Base-by-base conservation (phyloP, 2,329 filamentous ascomycete species). In the Hypoxylon sp. region DNA sequence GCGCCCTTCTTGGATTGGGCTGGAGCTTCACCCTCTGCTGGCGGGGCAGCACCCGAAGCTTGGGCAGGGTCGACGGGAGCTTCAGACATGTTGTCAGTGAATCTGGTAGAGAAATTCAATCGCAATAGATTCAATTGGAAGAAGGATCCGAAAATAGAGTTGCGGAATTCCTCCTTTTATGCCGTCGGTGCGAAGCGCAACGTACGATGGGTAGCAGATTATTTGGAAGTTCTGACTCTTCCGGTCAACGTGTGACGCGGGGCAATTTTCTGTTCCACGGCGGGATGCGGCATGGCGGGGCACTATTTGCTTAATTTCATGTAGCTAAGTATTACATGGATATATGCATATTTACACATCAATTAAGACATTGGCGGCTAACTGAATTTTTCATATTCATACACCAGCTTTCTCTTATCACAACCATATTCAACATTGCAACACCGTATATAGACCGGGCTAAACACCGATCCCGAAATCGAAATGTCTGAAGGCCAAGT, bases 1-100 rank as follows among this genome's bases (percentile, higher is more conserved):
- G 91, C 82, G 14, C 90, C 93, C 81, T 90, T 94, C 83, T 97
- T 94, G 67, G 91, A 93, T 52, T 72, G 70, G 45, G 66, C 65
- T 36, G 70, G 65, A 51, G 63, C 68, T 55, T 74, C 75, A 19
- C 69, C 75, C 21, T 73, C 74, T 30, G 70, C 75, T 50, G 73
- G 63, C 56, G 72, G 69, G 58, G 72, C 69, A 66, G 71, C 65
- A 53, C 63, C 71, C 41, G 72, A 60, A 65, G 73, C 68, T 59
- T 73, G 70, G 63, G 60, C 67, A 46, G 72, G 67, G 38, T 78
- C 75, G 63, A 72, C 72, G 43, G 77, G 76, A 43, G 76, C 68
- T 69, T 79, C 78, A 71, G 78, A 79, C 78, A 80, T 79, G 68
- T 23, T 25, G n/a, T 51, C 13, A 57, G 41, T 41, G 13, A 14